These are phyloP conservation scores for Epichloe uncinata DNA, from an alignment of 2,329 filamentous ascomycete species.

Conservation along the genomic window DNA sequence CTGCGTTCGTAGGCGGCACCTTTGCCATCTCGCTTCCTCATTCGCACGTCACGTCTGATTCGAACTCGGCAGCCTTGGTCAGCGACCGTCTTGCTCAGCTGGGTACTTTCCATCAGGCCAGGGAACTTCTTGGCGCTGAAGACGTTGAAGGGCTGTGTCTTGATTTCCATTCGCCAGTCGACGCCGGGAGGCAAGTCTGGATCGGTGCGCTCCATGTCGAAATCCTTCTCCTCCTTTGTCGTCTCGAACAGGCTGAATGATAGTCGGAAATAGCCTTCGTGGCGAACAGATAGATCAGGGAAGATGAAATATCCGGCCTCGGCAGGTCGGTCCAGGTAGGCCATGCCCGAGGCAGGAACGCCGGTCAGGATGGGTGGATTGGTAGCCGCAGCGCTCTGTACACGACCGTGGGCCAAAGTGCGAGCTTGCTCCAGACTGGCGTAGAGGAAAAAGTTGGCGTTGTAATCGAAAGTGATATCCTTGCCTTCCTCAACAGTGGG, in stretches of 20 bases:
- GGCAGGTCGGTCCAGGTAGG: constrained; percentile 77
- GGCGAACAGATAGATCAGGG: constrained; percentile 86
- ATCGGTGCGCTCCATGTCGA: constrained; percentile 41
- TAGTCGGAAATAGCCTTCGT: constrained; percentile 86
- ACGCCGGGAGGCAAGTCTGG: constrained; percentile 42
- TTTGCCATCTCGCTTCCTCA: constrained; percentile 73
- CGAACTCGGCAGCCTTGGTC: constrained; percentile 95
- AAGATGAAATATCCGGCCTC: constrained; percentile 91
- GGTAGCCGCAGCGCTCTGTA: constrained; percentile 51
- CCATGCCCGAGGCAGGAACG: constrained; percentile 89
- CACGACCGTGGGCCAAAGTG: constrained; percentile 67
- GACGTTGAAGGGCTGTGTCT: constrained; percentile 75
- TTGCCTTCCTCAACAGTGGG: constrained; percentile 43
- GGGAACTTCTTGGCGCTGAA: constrained; percentile 99
- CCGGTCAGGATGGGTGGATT: constrained; percentile 80
- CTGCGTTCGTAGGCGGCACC: constrained; percentile 42
- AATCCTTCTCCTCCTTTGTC: constrained; percentile 72
- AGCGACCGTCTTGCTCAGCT: constrained; percentile 77
- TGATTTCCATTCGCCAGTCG: constrained; percentile 79
- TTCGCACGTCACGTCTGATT: constrained; percentile 85
- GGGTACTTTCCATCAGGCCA: constrained; percentile 78
- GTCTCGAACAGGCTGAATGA: constrained; percentile 91
- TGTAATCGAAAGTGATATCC: constrained; percentile 80
- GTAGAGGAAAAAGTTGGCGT: constrained; percentile 95
- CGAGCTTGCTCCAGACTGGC: constrained; percentile 81